These are phyloP conservation scores for Penicillium odoratum DNA, from an alignment of 495 filamentous ascomycete genomes.

Conservation along the genomic window DNA sequence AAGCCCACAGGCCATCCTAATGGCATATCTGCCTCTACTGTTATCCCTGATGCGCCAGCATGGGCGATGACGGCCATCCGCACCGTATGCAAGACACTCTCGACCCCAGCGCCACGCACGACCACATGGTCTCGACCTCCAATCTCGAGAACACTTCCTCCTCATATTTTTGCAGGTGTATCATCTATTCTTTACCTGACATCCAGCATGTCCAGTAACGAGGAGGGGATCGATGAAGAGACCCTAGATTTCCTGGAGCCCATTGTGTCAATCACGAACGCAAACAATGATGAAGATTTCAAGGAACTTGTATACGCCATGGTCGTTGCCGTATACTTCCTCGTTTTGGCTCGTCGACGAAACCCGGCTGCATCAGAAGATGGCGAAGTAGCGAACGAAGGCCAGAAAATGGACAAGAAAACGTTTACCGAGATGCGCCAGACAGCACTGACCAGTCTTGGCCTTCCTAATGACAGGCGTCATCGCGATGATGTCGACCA, in stretches of 20 bases:
- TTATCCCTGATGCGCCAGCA: conserved; percentile 53
- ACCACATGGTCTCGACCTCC: conserved; percentile 47
- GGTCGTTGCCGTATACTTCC: conserved; percentile 70
- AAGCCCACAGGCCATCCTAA: conserved; percentile 20
- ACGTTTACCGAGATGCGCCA: conserved; percentile 51
- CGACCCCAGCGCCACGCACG: conserved; percentile 49
- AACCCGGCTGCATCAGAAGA: conserved; percentile 26
- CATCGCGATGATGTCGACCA: conserved; percentile 57
- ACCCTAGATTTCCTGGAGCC: conserved; percentile 39
- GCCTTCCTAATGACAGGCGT: conserved; percentile 35
- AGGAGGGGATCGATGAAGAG: conserved; percentile 41
- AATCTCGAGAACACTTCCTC: conserved; percentile 49
- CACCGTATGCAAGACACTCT: conserved; percentile 63
- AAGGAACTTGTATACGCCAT: conserved; percentile 43
- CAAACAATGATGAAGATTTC: conserved; percentile 39
- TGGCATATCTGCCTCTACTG: conserved; percentile 28
- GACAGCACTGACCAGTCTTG: conserved; percentile 42
- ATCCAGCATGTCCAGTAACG: conserved; percentile 31
- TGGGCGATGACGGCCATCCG: conserved; percentile 70
- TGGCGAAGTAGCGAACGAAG: conserved; percentile 19
- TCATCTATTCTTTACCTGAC: conserved; percentile 52
- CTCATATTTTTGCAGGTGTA: conserved; percentile 66
- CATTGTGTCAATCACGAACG: conserved; percentile 29
- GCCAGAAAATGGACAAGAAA: conserved; percentile 48
- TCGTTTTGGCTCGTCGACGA: conserved; percentile 49